These are phyloP conservation scores for Arabis alpina DNA, from an alignment of 345 rosid genomes.

Conservation along the genomic window DNA sequence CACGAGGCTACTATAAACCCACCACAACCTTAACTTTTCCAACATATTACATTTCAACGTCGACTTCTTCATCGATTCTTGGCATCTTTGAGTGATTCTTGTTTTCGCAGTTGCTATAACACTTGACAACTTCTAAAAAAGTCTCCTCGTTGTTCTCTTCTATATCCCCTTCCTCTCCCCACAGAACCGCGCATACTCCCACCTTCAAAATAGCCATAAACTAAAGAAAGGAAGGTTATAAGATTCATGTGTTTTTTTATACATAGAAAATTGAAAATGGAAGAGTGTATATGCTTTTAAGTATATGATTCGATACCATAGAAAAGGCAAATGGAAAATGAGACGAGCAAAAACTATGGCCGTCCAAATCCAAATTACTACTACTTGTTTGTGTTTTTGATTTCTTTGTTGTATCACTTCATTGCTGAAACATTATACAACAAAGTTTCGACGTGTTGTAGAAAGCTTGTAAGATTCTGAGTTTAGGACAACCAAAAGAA, in stretches of 20 bases:
- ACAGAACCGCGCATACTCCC: slow-evolving; percentile 75
- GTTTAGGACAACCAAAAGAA: too few species aligned
- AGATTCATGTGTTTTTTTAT: slow-evolving; percentile 24
- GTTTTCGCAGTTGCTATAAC: slow-evolving; percentile 12
- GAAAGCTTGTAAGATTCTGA: too few species aligned
- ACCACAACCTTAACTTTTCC: slow-evolving; percentile 30
- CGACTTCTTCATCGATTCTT: slow-evolving; percentile 42
- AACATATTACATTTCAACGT: slow-evolving; percentile 37
- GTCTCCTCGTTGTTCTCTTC: slow-evolving; percentile 32
- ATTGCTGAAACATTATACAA: neutral
- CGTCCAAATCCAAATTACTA: slow-evolving; percentile 42
- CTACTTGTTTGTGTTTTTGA: slow-evolving; percentile 26
- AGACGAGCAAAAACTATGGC: slow-evolving; percentile 37
- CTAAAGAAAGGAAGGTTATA: slow-evolving; percentile 12
- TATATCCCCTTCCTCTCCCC: slow-evolving; percentile 91
- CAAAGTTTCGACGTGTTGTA: neutral
- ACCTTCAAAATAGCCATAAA: slow-evolving; percentile 54
- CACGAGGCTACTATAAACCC: slow-evolving; percentile 23
- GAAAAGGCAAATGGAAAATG: slow-evolving; percentile 36
- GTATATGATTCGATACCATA: slow-evolving; percentile 4
- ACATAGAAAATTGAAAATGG: slow-evolving; percentile 29
- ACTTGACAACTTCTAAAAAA: slow-evolving; percentile 31
- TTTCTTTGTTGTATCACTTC: slow-evolving; percentile 16
- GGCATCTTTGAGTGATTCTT: slow-evolving; percentile 26
- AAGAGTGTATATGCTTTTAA: neutral